Evolutionary conservation across 371 early-diverging fungal species (phyloP).

Genomic region (Mucor indicus): DNA sequence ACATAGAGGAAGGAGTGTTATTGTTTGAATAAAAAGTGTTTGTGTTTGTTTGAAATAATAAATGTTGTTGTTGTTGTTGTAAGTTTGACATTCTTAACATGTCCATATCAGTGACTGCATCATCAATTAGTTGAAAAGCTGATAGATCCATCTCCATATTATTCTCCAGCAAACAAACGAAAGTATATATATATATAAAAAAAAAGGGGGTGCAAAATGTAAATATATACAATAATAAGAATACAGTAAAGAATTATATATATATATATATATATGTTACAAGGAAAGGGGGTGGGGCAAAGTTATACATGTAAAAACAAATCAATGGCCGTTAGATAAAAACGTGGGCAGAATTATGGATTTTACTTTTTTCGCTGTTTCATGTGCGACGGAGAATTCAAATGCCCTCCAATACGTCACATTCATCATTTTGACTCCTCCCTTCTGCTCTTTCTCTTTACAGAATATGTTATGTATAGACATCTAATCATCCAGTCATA

Average conservation of each 20-base stretch:
- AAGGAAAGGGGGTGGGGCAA: neutral
- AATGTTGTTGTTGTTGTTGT: slow-evolving; percentile 2
- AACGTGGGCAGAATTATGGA: slow-evolving; percentile 19
- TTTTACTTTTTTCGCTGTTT: no score
- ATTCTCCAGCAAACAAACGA: neutral
- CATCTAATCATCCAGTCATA: no score
- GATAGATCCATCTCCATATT: slow-evolving; percentile 16
- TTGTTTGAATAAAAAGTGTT: no score
- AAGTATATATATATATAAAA: neutral
- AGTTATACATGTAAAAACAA: slow-evolving; percentile 5
- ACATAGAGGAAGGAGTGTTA: neutral
- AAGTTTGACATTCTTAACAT: slow-evolving; percentile 18
- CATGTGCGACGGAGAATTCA: no score
- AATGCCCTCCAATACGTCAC: no score
- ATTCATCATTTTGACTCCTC: no score
- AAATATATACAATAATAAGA: neutral
- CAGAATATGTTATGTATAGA: no score
- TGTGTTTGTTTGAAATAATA: no score
- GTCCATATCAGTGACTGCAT: slow-evolving; percentile 20
- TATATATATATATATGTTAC: neutral
- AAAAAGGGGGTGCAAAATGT: neutral
- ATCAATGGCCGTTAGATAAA: slow-evolving; percentile 20
- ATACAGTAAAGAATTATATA: neutral
- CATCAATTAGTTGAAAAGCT: slow-evolving; percentile 19
- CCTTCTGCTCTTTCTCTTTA: no score